phyloP scores from a whole-genome alignment of 768 basidiomycete genomes.

The Termitomyces sp. region DNA sequence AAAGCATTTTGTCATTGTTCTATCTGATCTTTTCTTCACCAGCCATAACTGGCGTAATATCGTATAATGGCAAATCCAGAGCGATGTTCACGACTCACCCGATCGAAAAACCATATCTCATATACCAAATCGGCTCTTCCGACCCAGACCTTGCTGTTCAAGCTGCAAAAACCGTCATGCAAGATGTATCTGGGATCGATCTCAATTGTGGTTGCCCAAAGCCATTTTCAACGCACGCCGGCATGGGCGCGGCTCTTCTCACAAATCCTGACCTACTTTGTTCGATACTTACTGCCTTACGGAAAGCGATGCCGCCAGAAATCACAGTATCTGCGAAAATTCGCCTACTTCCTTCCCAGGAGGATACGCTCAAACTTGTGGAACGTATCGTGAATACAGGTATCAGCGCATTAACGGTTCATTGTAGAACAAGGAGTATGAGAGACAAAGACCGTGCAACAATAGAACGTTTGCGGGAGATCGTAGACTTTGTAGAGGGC shows the following conservation, averaged over 20 bases:
- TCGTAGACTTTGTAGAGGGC: slow-evolving; percentile 79
- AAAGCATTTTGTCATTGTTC: background rate
- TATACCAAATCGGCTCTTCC: slow-evolving; percentile 93
- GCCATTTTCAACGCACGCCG: slow-evolving; percentile 88
- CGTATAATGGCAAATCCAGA: slow-evolving; percentile 79
- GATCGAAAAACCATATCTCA: slow-evolving; percentile 88
- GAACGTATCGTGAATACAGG: slow-evolving; percentile 85
- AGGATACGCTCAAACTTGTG: slow-evolving; percentile 88
- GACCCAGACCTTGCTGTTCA: slow-evolving; percentile 88
- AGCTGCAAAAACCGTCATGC: slow-evolving; percentile 81
- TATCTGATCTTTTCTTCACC: background rate
- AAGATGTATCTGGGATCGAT: slow-evolving; percentile 92
- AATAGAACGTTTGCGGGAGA: slow-evolving; percentile 74
- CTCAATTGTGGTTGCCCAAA: slow-evolving; percentile 98
- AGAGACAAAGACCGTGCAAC: slow-evolving; percentile 76
- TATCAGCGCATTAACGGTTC: slow-evolving; percentile 86
- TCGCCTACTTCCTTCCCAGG: slow-evolving; percentile 78
- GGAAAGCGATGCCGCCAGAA: slow-evolving; percentile 66
- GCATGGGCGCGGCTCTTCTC: slow-evolving; percentile 96
- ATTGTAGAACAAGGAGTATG: slow-evolving; percentile 94
- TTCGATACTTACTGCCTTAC: slow-evolving; percentile 78
- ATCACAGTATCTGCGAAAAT: slow-evolving; percentile 96
- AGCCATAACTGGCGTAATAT: slow-evolving; percentile 86
- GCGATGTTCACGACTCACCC: slow-evolving; percentile 93
- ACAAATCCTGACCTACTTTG: slow-evolving; percentile 90